phyloP scores from a whole-genome alignment of 2,329 filamentous ascomycete genomes.

The Fusarium sp. region DNA sequence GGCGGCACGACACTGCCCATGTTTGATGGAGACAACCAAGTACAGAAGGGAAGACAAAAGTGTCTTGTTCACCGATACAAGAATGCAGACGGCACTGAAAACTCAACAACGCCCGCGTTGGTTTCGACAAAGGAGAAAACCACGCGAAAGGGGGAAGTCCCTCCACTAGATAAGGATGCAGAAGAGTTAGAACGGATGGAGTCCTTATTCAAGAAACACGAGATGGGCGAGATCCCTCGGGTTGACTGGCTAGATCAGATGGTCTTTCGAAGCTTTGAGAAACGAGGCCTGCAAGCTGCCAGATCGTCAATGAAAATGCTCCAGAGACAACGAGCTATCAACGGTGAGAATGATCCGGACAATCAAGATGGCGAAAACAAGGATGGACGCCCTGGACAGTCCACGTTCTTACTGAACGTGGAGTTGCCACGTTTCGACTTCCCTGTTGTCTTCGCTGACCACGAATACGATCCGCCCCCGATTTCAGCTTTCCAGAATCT shows the following conservation, averaged over 20 bases:
- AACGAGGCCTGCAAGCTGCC: constrained; percentile 72
- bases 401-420: constrained; percentile 83
- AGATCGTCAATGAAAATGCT: constrained; percentile 69
- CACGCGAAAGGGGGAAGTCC: constrained; percentile 58
- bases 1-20: constrained; percentile 90
- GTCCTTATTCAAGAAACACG: constrained; percentile 93
- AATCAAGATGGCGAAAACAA: constrained; percentile 46
- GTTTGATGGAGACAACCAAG: constrained; percentile 92
- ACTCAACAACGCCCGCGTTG: constrained; percentile 78
- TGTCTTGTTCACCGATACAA: constrained; percentile 85
- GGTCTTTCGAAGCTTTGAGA: constrained; percentile 90
- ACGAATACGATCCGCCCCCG: constrained; percentile 88
- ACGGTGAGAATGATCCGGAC: constrained; percentile 47
- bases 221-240: constrained; percentile 93
- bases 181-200: constrained; percentile 91
- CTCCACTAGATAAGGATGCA: constrained; percentile 72
- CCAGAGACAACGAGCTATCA: constrained; percentile 57
- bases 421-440: constrained; percentile 96
- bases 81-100: constrained; percentile 84
- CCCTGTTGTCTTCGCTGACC: constrained; percentile 92
- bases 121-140: constrained; percentile 65
- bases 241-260: constrained; percentile 96
- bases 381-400: constrained; percentile 59
- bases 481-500: constrained; percentile 76
- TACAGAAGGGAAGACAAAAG: constrained; percentile 92